phyloP scores from a whole-genome alignment of 768 basidiomycete species.

The Agaricus sinodeliciosus region DNA sequence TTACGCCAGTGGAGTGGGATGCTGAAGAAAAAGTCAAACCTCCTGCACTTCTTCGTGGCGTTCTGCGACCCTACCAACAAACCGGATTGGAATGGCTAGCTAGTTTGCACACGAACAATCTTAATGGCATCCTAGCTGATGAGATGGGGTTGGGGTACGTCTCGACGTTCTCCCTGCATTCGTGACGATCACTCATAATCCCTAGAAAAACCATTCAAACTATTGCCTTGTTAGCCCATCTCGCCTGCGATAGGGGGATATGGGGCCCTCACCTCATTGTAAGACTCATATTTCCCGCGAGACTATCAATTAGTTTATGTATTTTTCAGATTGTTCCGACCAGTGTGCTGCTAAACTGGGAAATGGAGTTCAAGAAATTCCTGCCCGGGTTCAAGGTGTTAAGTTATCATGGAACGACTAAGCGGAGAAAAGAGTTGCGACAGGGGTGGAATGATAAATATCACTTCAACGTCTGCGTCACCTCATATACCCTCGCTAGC shows the following conservation, averaged over 20 bases:
- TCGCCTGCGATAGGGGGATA: constrained; percentile 85
- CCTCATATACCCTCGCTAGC: constrained; percentile 89
- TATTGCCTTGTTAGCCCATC: constrained; percentile 86
- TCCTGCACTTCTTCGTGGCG: constrained; percentile 76
- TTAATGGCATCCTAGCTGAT: constrained; percentile 84
- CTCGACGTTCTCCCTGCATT: background rate
- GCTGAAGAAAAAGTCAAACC: constrained; percentile 49
- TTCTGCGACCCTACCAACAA: constrained; percentile 88
- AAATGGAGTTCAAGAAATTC: constrained; percentile 96
- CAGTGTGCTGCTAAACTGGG: constrained; percentile 92
- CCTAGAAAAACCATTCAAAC: constrained; percentile 93
- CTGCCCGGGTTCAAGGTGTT: constrained; percentile 81
- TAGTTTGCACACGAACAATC: constrained; percentile 70
- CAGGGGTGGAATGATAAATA: constrained; percentile 88
- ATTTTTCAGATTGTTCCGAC: constrained; percentile 73
- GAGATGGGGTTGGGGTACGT: constrained; percentile 93
- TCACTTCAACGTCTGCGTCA: constrained; percentile 91
- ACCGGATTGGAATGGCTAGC: constrained; percentile 93
- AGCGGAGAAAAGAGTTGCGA: constrained; percentile 84
- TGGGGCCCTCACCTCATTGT: constrained; percentile 91
- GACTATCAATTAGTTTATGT: constrained; percentile 15
- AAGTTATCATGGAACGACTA: constrained; percentile 86
- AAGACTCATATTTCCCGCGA: constrained; percentile 16
- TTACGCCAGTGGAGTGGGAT: constrained; percentile 67
- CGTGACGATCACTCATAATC: background rate